Evolutionary conservation across 495 filamentous ascomycete species (phyloP), one percentile per base, ranked within the genome.

Genomic region (Hypoxylon perforatum): DNA sequence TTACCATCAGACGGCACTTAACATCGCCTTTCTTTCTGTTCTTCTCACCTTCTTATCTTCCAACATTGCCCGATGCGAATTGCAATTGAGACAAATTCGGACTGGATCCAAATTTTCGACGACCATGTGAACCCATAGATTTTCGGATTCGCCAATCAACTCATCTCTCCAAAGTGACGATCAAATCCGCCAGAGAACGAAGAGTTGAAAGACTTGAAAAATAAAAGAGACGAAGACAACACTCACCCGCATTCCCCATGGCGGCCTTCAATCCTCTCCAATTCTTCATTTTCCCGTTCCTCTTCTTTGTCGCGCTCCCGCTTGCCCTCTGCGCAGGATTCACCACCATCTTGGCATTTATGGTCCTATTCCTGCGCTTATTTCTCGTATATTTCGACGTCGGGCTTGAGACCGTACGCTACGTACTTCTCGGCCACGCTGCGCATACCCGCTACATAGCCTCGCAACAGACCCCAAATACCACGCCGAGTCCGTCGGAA

Each of bases 301-400:
- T 94, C 55, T 77, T 87, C 66, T 50, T 91, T 57, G 76, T 91
- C 68, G 88, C 89, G 11, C 76, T 93, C 18, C 91, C 92, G 1
- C 82, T 94, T 56, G 79, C 86, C 55, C 68, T 91, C 51, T 86
- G 91, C 51, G 92, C 91, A 50, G 83, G 81, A 61, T 68, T 92
- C 57, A 94, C 92, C 33, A 87, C 89, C 35, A 80, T 81, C 15
- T 60, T 93, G 44, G 89, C 91, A 35, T 81, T 91, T 50, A 77
- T 84, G 9, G 80, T 89, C 4, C 82, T 96, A 17, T 80, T 87
- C 63, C 64, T 92, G 53, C 86, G 90, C 22, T 83, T 90, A 6
- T 78, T 84, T 35, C 69, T 92, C 45, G 84, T 93, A 51, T 93
- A 92, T 70, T 70, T 90, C 61, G 90, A 92, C 67, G 80, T 94